phyloP scores from a whole-genome alignment of 208 protist species.

The Lotmaria passim region DNA sequence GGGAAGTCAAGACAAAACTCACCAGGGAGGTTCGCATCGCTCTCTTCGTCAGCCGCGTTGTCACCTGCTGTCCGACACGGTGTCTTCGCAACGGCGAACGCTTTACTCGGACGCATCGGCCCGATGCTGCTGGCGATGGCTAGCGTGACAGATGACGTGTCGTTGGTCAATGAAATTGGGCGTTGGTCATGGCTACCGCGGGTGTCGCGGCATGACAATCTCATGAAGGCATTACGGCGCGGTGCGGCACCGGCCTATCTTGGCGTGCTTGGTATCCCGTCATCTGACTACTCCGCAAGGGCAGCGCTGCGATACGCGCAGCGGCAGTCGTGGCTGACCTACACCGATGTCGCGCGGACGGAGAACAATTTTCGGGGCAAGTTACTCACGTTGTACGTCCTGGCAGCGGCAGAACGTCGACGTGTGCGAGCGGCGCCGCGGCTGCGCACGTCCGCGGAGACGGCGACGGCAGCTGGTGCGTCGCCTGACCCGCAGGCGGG shows the following conservation, averaged over 20 bases:
- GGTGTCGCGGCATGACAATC: background rate
- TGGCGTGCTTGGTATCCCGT: constrained; percentile 51
- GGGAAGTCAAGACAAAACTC: background rate
- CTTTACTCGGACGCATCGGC: constrained; percentile 27
- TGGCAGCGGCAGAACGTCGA: constrained; percentile 23
- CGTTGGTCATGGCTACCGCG: constrained; percentile 26
- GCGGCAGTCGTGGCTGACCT: constrained; percentile 49
- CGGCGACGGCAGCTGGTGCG: background rate
- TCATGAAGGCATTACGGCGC: background rate
- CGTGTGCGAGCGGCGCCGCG: background rate
- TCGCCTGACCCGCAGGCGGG: background rate
- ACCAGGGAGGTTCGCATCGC: background rate
- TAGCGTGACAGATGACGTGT: constrained; percentile 35
- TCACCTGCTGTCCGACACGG: background rate
- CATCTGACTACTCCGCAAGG: constrained; percentile 38
- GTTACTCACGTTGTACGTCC: constrained; percentile 39
- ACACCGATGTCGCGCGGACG: constrained; percentile 37
- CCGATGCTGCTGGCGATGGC: constrained; percentile 38
- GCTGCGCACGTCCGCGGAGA: background rate
- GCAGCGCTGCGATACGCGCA: constrained; percentile 35
- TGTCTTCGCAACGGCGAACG: constrained; percentile 16
- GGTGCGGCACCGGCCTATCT: constrained; percentile 20
- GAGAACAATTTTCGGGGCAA: constrained; percentile 39
- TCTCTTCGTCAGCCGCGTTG: background rate
- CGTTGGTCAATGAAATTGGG: constrained; percentile 3